Percentiles rank a stretch among this genome's conserved stretches.
These are phyloP conservation scores for Podospora pseudoanserina DNA, from an alignment of 495 filamentous ascomycete species.

Conservation along the genomic window DNA sequence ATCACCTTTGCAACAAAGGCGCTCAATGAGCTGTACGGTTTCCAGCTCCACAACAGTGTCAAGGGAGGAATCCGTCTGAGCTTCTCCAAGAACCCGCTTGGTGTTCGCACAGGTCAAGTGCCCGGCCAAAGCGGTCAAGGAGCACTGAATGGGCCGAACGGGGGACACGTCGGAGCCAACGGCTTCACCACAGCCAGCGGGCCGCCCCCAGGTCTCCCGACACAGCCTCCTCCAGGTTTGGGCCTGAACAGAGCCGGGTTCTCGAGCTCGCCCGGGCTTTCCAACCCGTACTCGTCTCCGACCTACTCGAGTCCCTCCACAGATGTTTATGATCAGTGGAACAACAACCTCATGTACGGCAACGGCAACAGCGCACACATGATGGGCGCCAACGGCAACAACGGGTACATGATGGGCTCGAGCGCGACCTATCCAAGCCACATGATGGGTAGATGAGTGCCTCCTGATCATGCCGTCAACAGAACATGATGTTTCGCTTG, in stretches of 20 bases:
- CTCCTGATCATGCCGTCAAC: neutral
- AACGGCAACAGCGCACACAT: constrained; percentile 13
- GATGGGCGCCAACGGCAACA: constrained; percentile 8
- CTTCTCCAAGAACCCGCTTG: constrained; percentile 96
- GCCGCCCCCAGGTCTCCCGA: constrained; percentile 64
- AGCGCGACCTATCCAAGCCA: neutral
- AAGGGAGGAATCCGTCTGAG: constrained; percentile 97
- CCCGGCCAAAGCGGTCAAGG: constrained; percentile 42
- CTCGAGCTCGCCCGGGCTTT: constrained; percentile 24
- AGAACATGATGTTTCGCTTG: neutral
- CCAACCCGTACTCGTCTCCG: constrained; percentile 18
- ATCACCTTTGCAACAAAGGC: constrained; percentile 90
- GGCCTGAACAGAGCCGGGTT: constrained; percentile 39
- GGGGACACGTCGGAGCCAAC: constrained; percentile 39
- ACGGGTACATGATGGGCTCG: constrained; percentile 26
- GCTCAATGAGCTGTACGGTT: constrained; percentile 86
- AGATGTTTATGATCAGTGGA: constrained; percentile 24
- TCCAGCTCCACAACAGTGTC: constrained; percentile 82
- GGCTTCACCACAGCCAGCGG: constrained; percentile 70
- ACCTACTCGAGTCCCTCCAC: constrained; percentile 15
- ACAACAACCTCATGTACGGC: constrained; percentile 18
- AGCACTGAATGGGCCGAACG: constrained; percentile 48
- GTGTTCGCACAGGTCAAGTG: constrained; percentile 76
- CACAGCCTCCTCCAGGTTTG: constrained; percentile 62
- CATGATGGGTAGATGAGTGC: neutral